Conservation (phyloP, 257 asterid species). For the Haberlea rhodopensis region DNA sequence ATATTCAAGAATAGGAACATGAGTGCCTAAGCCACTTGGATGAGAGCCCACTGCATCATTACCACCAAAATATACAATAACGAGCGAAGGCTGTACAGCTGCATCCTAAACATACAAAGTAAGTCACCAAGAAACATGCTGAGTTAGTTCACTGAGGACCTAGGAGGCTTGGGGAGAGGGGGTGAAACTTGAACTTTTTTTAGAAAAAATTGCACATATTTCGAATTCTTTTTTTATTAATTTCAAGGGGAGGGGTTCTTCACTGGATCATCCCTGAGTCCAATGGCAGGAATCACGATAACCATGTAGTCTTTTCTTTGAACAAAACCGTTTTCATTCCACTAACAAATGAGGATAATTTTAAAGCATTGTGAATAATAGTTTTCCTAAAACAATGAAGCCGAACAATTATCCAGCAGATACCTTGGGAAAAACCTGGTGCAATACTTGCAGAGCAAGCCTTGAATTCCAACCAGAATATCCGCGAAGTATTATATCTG, state of each 20-base stretch:
- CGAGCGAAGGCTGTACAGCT: slow-evolving; percentile 63
- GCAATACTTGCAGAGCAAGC: slow-evolving; percentile 62
- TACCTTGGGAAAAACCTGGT: slow-evolving; percentile 73
- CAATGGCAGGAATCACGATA: background rate
- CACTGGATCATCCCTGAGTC: background rate
- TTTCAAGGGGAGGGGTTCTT: background rate
- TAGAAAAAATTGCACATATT: background rate
- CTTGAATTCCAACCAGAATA: slow-evolving; percentile 90
- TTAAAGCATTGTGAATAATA: background rate
- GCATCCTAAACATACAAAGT: slow-evolving; percentile 44
- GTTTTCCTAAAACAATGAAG: background rate
- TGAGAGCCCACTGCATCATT: slow-evolving; percentile 73
- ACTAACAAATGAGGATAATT: background rate
- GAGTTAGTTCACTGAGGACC: background rate
- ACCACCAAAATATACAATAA: slow-evolving; percentile 85
- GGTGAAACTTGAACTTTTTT: slow-evolving; percentile 4
- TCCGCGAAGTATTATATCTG: slow-evolving; percentile 73
- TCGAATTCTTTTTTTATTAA: no score
- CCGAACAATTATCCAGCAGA: slow-evolving; percentile 11
- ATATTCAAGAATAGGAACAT: slow-evolving; percentile 81
- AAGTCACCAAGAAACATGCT: background rate
- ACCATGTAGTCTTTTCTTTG: no score
- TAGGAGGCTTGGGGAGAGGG: background rate
- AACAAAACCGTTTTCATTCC: background rate
- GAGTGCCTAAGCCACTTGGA: slow-evolving; percentile 67